phyloP scores from a whole-genome alignment of 495 filamentous ascomycete genomes.

The Hyphodiscus hymeniophilus region DNA sequence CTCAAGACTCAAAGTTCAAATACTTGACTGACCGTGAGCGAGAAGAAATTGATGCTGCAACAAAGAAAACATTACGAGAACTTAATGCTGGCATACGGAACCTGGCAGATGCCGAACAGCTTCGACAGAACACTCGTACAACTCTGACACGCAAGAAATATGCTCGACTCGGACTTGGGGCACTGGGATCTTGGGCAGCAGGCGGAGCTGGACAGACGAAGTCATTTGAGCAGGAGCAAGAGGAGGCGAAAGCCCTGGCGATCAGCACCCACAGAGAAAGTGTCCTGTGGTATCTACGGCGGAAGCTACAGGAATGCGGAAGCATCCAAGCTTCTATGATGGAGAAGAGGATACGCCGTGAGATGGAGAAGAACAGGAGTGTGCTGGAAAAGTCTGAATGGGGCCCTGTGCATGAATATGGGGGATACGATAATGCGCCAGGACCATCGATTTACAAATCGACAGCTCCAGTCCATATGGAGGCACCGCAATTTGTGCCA shows the following conservation, averaged over 20 bases:
- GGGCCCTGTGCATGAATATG: slow-evolving; percentile 20
- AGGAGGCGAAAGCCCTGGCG: slow-evolving; percentile 57
- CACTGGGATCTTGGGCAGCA: slow-evolving; percentile 66
- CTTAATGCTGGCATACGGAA: slow-evolving; percentile 68
- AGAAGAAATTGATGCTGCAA: slow-evolving; percentile 75
- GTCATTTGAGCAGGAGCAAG: slow-evolving; percentile 53
- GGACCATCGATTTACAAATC: slow-evolving; percentile 6
- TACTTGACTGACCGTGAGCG: slow-evolving; percentile 59
- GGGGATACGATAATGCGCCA: slow-evolving; percentile 14
- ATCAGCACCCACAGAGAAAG: slow-evolving; percentile 63
- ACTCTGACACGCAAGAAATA: slow-evolving; percentile 63
- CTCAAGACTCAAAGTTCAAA: slow-evolving; percentile 33
- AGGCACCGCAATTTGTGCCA: slow-evolving; percentile 36
- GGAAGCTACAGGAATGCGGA: slow-evolving; percentile 64
- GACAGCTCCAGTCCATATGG: slow-evolving; percentile 20
- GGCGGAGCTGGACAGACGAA: slow-evolving; percentile 34
- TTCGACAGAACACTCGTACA: slow-evolving; percentile 65
- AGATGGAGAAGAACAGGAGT: slow-evolving; percentile 83
- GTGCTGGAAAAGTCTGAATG: slow-evolving; percentile 62
- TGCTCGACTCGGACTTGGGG: slow-evolving; percentile 42
- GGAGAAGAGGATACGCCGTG: slow-evolving; percentile 73
- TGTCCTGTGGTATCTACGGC: slow-evolving; percentile 72
- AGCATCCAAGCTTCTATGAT: slow-evolving; percentile 82
- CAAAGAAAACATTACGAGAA: slow-evolving; percentile 74
- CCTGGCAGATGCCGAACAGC: slow-evolving; percentile 71